Percentiles rank a stretch among this genome's conserved stretches.
Evolutionary conservation across 2,329 filamentous ascomycete genomes (phyloP).

Genomic region (Aureobasidium sp.): DNA sequence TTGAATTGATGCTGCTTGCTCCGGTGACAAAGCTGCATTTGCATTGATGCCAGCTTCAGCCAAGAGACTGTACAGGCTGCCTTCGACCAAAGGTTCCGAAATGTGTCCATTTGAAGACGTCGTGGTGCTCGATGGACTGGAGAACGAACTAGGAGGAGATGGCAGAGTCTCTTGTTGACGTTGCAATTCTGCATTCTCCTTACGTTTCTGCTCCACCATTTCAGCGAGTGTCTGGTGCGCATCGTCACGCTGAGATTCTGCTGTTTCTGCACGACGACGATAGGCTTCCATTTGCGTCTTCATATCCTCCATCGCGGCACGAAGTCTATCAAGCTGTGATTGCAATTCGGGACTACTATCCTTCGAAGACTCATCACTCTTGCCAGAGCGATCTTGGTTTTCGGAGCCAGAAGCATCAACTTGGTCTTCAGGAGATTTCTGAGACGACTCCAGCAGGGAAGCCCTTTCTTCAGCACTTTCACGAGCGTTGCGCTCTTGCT

Average conservation of each 20-base stretch:
- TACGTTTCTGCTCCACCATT: slow-evolving; percentile 76
- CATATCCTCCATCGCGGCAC: slow-evolving; percentile 72
- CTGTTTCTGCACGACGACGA: slow-evolving; percentile 65
- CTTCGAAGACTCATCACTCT: neutral
- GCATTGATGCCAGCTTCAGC: slow-evolving; percentile 9
- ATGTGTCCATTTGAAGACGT: neutral
- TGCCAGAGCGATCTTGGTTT: slow-evolving; percentile 28
- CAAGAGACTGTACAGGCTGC: slow-evolving; percentile 3
- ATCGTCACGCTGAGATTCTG: slow-evolving; percentile 68
- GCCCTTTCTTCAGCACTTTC: slow-evolving; percentile 79
- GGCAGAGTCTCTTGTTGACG: neutral
- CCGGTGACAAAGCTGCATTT: neutral
- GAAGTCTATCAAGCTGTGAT: slow-evolving; percentile 66
- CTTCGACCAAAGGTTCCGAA: neutral
- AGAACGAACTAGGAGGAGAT: neutral
- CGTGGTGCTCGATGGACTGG: neutral
- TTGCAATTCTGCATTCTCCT: slow-evolving; percentile 11
- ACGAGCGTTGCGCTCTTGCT: slow-evolving; percentile 71
- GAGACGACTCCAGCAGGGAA: slow-evolving; percentile 53
- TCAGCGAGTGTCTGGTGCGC: slow-evolving; percentile 71
- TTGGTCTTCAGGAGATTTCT: neutral
- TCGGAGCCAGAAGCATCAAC: slow-evolving; percentile 19
- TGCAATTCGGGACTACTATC: slow-evolving; percentile 46
- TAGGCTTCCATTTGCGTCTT: slow-evolving; percentile 73
- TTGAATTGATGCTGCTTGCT: slow-evolving; percentile 11